Evolutionary conservation across 805 yeast species (phyloP).

Genomic region (Ogataea glucozyma): DNA sequence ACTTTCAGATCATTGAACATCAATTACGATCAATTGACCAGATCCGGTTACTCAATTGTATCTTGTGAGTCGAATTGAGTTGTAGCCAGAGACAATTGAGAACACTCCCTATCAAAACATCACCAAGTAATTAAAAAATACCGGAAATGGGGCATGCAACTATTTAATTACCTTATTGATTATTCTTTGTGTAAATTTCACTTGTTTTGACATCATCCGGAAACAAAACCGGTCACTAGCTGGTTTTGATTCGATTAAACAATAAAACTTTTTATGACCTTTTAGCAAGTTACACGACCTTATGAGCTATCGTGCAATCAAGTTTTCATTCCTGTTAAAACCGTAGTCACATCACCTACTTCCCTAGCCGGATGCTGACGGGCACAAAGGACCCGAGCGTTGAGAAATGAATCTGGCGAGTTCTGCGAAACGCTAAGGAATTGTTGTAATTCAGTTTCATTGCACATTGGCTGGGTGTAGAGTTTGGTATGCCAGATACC

Average conservation of each 20-base stretch:
- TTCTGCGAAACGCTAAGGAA: not conserved
- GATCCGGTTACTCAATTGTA: not conserved
- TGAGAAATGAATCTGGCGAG: not conserved
- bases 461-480: not conserved
- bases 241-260: constrained; percentile 3
- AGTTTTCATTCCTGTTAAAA: not conserved
- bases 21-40: not conserved
- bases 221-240: not conserved
- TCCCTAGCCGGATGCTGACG: not conserved
- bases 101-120: not conserved
- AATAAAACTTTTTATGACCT: constrained; percentile 6
- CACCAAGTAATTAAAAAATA: not conserved
- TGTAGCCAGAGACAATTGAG: not conserved
- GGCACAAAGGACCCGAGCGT: not conserved
- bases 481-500: too few species aligned
- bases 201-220: constrained; percentile 6
- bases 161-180: constrained; percentile 4
- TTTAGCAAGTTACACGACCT: constrained; percentile 2
- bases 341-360: not conserved
- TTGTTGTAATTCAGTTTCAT: not conserved
- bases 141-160: constrained; percentile 7
- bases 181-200: constrained; percentile 2
- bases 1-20: not conserved
- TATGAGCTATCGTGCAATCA: constrained; percentile 4
- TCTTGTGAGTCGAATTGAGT: not conserved